Evolutionary conservation across 2,329 filamentous ascomycete genomes (phyloP).

Genomic region (Penicillium psychrosexuale): DNA sequence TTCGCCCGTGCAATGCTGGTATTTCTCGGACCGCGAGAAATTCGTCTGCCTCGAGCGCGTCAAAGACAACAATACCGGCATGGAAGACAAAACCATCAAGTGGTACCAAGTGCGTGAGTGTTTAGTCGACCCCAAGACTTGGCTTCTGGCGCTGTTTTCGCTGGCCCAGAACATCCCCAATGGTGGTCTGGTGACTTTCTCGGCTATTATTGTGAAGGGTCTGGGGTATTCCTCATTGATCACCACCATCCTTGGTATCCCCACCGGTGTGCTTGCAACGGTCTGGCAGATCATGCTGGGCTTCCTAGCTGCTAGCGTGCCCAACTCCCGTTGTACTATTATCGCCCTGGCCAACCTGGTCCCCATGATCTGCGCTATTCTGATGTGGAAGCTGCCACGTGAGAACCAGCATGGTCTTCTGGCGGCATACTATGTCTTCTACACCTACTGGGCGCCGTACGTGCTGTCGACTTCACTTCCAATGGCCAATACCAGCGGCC

Average conservation of each 20-base stretch:
- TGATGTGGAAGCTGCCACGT: conserved; percentile 36
- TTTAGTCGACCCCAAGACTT: conserved; percentile 34
- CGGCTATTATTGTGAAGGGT: conserved; percentile 27
- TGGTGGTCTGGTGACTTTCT: conserved; percentile 30
- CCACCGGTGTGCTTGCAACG: conserved; percentile 27
- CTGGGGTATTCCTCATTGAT: conserved; percentile 23
- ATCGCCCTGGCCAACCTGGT: conserved; percentile 27
- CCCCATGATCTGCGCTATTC: conserved; percentile 27
- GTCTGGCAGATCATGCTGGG: conserved; percentile 24
- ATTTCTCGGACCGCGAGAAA: conserved; percentile 20
- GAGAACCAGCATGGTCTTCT: conserved; percentile 36
- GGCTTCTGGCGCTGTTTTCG: conserved; percentile 21
- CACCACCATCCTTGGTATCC: conserved; percentile 28
- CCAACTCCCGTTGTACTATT: conserved; percentile 23
- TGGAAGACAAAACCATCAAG: conserved; percentile 45
- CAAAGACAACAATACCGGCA: conserved; percentile 23
- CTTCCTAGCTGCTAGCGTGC: conserved; percentile 12
- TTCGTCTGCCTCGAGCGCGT: conserved; percentile 24
- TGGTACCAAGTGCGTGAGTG: conserved; percentile 42
- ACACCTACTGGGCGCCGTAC: conserved; percentile 36
- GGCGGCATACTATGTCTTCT: conserved; percentile 40
- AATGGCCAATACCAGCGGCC: conserved; percentile 28
- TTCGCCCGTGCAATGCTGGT: conserved; percentile 20
- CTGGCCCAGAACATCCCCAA: conserved; percentile 29
- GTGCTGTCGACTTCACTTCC: conserved; percentile 31